phyloP scores from a whole-genome alignment of 139 green algal genomes.

The Chlorella sorokiniana region DNA sequence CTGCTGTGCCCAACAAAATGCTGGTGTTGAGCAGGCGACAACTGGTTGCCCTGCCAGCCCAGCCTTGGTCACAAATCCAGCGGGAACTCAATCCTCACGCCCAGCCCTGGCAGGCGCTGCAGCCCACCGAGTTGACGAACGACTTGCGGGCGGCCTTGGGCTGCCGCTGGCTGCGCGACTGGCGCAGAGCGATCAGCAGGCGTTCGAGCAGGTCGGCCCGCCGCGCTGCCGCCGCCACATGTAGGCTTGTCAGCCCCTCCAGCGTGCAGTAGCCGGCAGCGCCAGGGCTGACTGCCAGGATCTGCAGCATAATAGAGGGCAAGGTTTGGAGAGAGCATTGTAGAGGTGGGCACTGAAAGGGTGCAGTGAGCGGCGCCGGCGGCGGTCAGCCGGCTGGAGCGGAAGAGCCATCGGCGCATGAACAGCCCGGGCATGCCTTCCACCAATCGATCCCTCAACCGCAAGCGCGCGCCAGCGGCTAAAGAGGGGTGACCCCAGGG shows the following conservation, averaged over 20 bases:
- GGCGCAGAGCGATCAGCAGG: conserved; percentile 1
- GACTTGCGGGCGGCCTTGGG: conserved; percentile 4
- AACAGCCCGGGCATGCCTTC: too few species aligned
- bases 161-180: not conserved
- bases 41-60: not conserved
- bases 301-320: not conserved
- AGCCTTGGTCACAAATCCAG: not conserved
- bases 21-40: not conserved
- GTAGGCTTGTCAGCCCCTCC: not conserved
- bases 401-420: too few species aligned
- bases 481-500: too few species aligned
- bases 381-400: too few species aligned
- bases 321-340: too few species aligned
- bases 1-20: not conserved
- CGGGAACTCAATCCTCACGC: too few species aligned
- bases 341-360: too few species aligned
- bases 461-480: too few species aligned
- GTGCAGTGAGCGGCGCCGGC: too few species aligned
- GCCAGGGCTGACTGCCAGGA: not conserved
- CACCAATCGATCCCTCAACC: too few species aligned
- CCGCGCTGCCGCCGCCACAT: not conserved
- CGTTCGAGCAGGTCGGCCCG: conserved; percentile 10
- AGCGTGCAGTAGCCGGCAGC: conserved; percentile 11
- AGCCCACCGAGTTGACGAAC: conserved; percentile 6
- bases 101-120: not conserved